Conservation (phyloP, 2,329 filamentous ascomycete species). For the Aspergillus quadrilineatus region DNA sequence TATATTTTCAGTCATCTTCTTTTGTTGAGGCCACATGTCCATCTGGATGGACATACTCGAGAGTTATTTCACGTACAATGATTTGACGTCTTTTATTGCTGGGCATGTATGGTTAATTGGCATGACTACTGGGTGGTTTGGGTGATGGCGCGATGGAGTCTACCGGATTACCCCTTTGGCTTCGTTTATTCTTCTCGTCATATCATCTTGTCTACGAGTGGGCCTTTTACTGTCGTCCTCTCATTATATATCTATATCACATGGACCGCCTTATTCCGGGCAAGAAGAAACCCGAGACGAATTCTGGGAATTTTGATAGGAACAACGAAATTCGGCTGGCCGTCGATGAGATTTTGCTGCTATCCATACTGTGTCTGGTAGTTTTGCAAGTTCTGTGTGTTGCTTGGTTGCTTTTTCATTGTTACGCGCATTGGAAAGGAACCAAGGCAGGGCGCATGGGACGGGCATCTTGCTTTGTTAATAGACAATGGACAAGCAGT, state of each 20-base stretch:
- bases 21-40: conserved; percentile 3
- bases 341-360: conserved; percentile 5
- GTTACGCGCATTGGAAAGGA: neutral
- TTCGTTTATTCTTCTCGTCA: conserved; percentile 6
- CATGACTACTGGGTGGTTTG: conserved; percentile 12
- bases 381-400: neutral
- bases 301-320: conserved; percentile 6
- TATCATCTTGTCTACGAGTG: too few relatives aligned
- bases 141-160: conserved; percentile 21
- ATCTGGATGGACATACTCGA: conserved; percentile 10
- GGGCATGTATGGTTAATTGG: conserved; percentile 19
- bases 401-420: neutral
- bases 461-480: neutral
- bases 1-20: neutral
- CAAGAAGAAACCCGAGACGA: neutral
- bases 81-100: conserved; percentile 10
- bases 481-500: neutral
- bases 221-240: neutral
- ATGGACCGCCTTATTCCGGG: conserved; percentile 7
- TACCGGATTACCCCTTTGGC: conserved; percentile 12
- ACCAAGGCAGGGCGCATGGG: neutral
- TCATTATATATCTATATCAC: conserved; percentile 2
- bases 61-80: conserved; percentile 4
- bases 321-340: conserved; percentile 18
- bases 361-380: neutral